Percentiles rank a stretch among this genome's conserved stretches.
Evolutionary conservation across 805 yeast species (phyloP).

Genomic region (Yamadazyma nakazawae): DNA sequence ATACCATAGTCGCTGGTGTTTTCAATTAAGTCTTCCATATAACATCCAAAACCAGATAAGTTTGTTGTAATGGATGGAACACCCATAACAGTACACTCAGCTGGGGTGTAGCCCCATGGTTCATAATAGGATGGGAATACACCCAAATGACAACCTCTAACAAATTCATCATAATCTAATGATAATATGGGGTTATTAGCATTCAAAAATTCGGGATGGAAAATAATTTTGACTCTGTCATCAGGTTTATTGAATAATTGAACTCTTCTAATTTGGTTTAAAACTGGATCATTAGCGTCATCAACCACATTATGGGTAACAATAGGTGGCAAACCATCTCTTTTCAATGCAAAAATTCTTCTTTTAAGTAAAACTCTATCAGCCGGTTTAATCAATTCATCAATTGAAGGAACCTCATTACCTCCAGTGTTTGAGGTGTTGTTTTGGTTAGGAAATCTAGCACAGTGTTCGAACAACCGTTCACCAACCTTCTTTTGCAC

Average conservation of each 20-base stretch:
- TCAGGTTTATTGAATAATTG: slow-evolving; percentile 84
- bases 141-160: slow-evolving; percentile 96
- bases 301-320: slow-evolving; percentile 97
- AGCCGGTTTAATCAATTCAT: slow-evolving; percentile 78
- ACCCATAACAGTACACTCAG: slow-evolving; percentile 99
- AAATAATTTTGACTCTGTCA: slow-evolving; percentile 90
- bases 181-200: slow-evolving; percentile 92
- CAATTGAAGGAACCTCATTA: slow-evolving; percentile 71
- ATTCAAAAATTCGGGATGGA: slow-evolving; percentile 96
- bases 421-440: slow-evolving; percentile 39
- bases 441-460: slow-evolving; percentile 51
- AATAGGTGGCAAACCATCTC: slow-evolving; percentile 88
- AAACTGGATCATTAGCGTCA: slow-evolving; percentile 85
- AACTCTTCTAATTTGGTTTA: slow-evolving; percentile 88
- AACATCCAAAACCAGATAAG: slow-evolving; percentile 95
- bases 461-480: slow-evolving; percentile 86
- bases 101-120: slow-evolving; percentile 99
- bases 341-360: slow-evolving; percentile 87
- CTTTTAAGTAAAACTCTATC: slow-evolving; percentile 88
- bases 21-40: slow-evolving; percentile 96
- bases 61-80: slow-evolving; percentile 97
- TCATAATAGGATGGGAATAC: slow-evolving; percentile 98
- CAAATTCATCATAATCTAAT: slow-evolving; percentile 94
- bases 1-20: slow-evolving; percentile 94
- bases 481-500: slow-evolving; percentile 84